phyloP scores from a whole-genome alignment of 2,329 filamentous ascomycete species.

The Botrytis elliptica region DNA sequence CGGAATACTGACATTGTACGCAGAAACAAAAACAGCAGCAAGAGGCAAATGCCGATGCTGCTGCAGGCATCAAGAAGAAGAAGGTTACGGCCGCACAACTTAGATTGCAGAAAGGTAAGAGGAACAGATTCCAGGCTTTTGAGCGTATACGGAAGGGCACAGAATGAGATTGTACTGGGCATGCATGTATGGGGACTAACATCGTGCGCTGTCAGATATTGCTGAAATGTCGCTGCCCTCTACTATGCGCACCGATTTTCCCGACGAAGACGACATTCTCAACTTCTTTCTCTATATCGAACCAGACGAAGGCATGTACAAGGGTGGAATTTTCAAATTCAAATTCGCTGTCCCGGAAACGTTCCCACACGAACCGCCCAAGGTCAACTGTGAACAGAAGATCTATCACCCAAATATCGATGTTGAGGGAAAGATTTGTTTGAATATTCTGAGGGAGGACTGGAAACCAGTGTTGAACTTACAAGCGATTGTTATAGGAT shows the following conservation, averaged over 20 bases:
- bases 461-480: constrained; percentile 98
- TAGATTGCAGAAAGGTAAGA: constrained; percentile 88
- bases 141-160: neutral
- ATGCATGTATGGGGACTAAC: constrained; percentile 2
- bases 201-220: constrained; percentile 56
- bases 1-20: neutral
- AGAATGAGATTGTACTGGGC: neutral
- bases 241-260: constrained; percentile 80
- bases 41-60: constrained; percentile 76
- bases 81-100: constrained; percentile 96
- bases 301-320: constrained; percentile 86
- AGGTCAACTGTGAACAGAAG: constrained; percentile 95
- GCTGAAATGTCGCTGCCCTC: constrained; percentile 75
- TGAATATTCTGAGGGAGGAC: constrained; percentile 96
- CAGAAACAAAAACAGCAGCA: constrained; percentile 97
- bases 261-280: constrained; percentile 80
- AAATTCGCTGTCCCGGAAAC: constrained; percentile 89
- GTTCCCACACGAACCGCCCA: constrained; percentile 96
- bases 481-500: constrained; percentile 91
- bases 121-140: neutral
- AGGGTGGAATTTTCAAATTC: constrained; percentile 83
- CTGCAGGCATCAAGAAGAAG: constrained; percentile 84
- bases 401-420: constrained; percentile 99
- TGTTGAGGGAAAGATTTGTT: constrained; percentile 92
- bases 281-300: constrained; percentile 80